Percentiles rank a stretch among this genome's conserved stretches.
phyloP scores from a whole-genome alignment of 805 yeast species.

The Nakazawaea holstii region DNA sequence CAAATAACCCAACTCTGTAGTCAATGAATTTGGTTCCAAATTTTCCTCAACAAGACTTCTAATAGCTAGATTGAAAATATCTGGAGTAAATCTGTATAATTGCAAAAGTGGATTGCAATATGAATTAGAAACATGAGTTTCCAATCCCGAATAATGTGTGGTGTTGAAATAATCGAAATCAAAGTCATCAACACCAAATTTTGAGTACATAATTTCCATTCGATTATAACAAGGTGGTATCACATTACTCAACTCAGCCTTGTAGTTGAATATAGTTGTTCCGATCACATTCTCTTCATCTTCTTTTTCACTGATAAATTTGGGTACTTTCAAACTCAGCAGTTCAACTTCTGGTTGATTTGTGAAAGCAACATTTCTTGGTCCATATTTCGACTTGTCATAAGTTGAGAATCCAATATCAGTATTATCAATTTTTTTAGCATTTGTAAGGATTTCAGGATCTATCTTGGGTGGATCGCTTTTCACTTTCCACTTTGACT shows the following conservation, averaged over 20 bases:
- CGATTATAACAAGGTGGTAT: slow-evolving; percentile 74
- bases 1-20: slow-evolving; percentile 82
- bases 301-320: slow-evolving; percentile 57
- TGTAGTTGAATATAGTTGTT: slow-evolving; percentile 25
- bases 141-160: slow-evolving; percentile 78
- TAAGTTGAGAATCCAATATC: slow-evolving; percentile 41
- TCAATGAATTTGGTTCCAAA: slow-evolving; percentile 41
- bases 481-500: slow-evolving; percentile 53
- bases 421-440: slow-evolving; percentile 29
- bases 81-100: slow-evolving; percentile 71
- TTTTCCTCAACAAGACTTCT: slow-evolving; percentile 50
- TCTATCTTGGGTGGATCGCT: slow-evolving; percentile 53
- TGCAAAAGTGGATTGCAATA: slow-evolving; percentile 77
- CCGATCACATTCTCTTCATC: slow-evolving; percentile 16
- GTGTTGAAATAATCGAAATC: slow-evolving; percentile 82
- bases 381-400: slow-evolving; percentile 51
- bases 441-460: slow-evolving; percentile 35
- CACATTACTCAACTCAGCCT: slow-evolving; percentile 25
- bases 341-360: slow-evolving; percentile 32
- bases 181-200: slow-evolving; percentile 90
- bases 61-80: slow-evolving; percentile 60
- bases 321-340: slow-evolving; percentile 32
- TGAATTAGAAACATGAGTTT: slow-evolving; percentile 76
- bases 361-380: slow-evolving; percentile 37
- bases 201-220: slow-evolving; percentile 74